A percentile compares a stretch with the other conserved stretches of the same genome.
Evolutionary conservation across 345 rosid genomes (phyloP).

Genomic region (Murraya paniculata): DNA sequence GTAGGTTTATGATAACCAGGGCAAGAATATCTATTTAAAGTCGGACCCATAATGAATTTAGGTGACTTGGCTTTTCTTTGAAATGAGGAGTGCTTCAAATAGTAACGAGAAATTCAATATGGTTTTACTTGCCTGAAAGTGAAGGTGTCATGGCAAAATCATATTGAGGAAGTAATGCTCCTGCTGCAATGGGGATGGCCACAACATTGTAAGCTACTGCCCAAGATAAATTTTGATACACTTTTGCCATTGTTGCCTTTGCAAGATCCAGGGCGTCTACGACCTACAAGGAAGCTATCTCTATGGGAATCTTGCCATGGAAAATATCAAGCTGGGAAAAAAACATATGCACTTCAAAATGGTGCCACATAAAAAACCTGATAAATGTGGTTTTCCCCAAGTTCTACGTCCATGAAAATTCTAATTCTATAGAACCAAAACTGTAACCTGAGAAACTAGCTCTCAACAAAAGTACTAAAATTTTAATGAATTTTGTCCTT

Average conservation of each 20-base stretch:
- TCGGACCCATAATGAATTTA: not conserved
- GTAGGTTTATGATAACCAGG: not conserved
- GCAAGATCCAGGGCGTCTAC: slow-evolving; percentile 84
- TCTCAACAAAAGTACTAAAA: not conserved
- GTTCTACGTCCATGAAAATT: not conserved
- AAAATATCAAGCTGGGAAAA: not conserved
- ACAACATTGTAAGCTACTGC: slow-evolving; percentile 75
- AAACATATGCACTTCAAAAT: not conserved
- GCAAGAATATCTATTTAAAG: not conserved
- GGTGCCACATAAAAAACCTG: not conserved
- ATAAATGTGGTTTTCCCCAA: not conserved
- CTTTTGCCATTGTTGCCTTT: slow-evolving; percentile 84
- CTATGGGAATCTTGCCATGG: not conserved
- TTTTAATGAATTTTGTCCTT: not conserved
- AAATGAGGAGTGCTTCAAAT: not conserved
- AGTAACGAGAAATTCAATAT: not conserved
- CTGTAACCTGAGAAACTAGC: not conserved
- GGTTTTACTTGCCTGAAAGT: slow-evolving; percentile 55
- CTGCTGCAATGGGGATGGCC: slow-evolving; percentile 91
- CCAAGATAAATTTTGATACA: slow-evolving; percentile 89
- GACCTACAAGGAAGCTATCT: slow-evolving; percentile 40
- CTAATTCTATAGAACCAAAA: not conserved
- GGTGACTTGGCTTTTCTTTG: not conserved
- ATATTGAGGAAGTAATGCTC: slow-evolving; percentile 74
- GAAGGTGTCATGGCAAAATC: slow-evolving; percentile 94